A percentile compares a stretch with the other conserved stretches of the same genome.
These are phyloP conservation scores for Eucalyptus erythrocorys DNA, from an alignment of 345 rosid genomes.

Conservation along the genomic window DNA sequence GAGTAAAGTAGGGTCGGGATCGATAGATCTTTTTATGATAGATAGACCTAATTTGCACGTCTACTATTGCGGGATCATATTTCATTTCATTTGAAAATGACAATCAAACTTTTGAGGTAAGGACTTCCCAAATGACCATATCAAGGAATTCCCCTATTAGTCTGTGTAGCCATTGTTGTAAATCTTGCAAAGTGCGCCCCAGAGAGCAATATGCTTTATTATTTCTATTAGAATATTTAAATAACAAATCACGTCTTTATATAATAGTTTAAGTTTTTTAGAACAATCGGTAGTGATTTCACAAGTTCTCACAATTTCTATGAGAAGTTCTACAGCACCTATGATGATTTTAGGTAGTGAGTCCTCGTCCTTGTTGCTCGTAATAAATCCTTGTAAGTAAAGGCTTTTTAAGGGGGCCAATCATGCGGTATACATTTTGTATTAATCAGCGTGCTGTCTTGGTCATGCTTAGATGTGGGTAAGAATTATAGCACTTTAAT, in stretches of 20 bases:
- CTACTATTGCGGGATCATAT: not conserved
- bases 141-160: not conserved
- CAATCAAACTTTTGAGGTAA: not conserved
- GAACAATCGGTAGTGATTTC: rapidly evolving
- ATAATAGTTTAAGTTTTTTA: rapidly evolving
- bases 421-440: not conserved
- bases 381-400: not conserved
- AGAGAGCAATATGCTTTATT: not conserved
- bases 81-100: not conserved
- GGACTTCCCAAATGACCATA: rapidly evolving
- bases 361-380: rapidly evolving
- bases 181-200: not conserved
- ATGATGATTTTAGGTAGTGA: not conserved
- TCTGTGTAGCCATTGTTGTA: not conserved
- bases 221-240: too few relatives aligned
- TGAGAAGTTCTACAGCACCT: not conserved
- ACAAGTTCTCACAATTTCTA: too few relatives aligned
- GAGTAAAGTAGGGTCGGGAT: not conserved
- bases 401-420: not conserved
- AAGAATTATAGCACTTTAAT: not conserved
- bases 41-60: not conserved
- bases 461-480: not conserved
- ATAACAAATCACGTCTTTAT: rapidly evolving
- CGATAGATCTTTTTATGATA: not conserved
- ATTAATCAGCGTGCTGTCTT: not conserved